Conservation (phyloP, 306 rosid species). For the Trifolium fragiferum region DNA sequence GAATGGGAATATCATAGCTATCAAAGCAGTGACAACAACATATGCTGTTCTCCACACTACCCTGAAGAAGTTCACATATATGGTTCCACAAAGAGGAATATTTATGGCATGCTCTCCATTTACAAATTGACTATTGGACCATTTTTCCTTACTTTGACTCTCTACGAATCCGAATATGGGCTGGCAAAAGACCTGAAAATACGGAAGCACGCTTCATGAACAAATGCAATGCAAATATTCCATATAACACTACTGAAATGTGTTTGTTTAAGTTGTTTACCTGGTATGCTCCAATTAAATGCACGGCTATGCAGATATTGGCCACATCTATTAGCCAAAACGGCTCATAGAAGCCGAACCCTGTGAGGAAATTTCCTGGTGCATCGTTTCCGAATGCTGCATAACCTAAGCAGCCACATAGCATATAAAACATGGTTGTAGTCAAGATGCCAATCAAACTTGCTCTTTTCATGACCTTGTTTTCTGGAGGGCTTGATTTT, state of each 20-base stretch:
- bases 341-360: slow-evolving; percentile 98
- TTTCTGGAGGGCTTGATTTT: slow-evolving; percentile 85
- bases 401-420: slow-evolving; percentile 85
- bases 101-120: slow-evolving; percentile 57
- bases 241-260: background rate
- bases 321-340: slow-evolving; percentile 95
- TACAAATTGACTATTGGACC: slow-evolving; percentile 74
- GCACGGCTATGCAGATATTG: slow-evolving; percentile 83
- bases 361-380: slow-evolving; percentile 98
- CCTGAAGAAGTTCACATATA: slow-evolving; percentile 65
- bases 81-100: slow-evolving; percentile 60
- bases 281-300: slow-evolving; percentile 94
- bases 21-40: slow-evolving; percentile 65
- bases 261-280: slow-evolving; percentile 45
- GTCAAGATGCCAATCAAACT: slow-evolving; percentile 75
- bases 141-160: slow-evolving; percentile 48
- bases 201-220: background rate
- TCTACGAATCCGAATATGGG: slow-evolving; percentile 83
- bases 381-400: slow-evolving; percentile 95
- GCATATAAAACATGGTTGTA: slow-evolving; percentile 79
- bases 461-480: slow-evolving; percentile 85
- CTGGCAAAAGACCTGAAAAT: slow-evolving; percentile 80
- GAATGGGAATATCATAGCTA: slow-evolving; percentile 96
- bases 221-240: background rate
- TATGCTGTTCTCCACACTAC: slow-evolving; percentile 82